Conservation (phyloP, 768 basidiomycete species). For the Coprinopsis sp. region DNA sequence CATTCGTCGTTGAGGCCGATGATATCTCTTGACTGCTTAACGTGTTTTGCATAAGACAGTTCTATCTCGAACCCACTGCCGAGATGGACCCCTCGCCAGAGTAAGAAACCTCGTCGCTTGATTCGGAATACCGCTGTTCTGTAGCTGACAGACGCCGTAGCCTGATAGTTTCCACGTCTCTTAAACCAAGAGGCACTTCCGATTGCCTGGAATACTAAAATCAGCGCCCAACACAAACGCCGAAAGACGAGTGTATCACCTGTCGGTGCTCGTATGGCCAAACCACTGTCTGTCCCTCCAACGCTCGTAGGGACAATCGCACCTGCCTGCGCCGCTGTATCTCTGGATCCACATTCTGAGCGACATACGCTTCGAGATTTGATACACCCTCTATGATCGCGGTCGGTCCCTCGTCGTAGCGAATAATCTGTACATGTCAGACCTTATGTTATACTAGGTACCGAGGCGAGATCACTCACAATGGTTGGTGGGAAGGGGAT, state of each 20-base stretch:
- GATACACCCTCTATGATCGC: constrained; percentile 40
- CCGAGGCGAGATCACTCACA: constrained; percentile 36
- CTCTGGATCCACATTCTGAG: constrained; percentile 52
- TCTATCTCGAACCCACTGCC: constrained; percentile 68
- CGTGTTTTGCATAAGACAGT: constrained; percentile 50
- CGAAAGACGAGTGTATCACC: constrained; percentile 28
- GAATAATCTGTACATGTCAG: constrained; percentile 53
- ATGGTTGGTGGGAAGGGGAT: constrained; percentile 74
- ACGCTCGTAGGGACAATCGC: constrained; percentile 56
- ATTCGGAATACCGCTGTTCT: constrained; percentile 45
- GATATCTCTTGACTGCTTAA: constrained; percentile 43
- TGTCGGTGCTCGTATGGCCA: constrained; percentile 63
- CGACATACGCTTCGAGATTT: constrained; percentile 55
- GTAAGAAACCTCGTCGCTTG: constrained; percentile 46
- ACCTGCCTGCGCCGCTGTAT: constrained; percentile 51
- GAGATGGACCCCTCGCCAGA: constrained; percentile 49
- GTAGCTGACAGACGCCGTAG: constrained; percentile 43
- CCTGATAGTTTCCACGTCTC: constrained; percentile 43
- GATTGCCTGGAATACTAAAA: constrained; percentile 34
- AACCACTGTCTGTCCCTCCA: constrained; percentile 56
- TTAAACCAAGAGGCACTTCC: constrained; percentile 45
- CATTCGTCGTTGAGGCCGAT: constrained; percentile 67
- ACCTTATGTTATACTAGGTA: too few species aligned
- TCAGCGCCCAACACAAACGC: background rate
- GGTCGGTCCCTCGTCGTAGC: constrained; percentile 58